Evolutionary conservation across 805 yeast genomes (phyloP), one percentile per base, ranked within the genome.

Genomic region (Lipomyces chichibuensis): DNA sequence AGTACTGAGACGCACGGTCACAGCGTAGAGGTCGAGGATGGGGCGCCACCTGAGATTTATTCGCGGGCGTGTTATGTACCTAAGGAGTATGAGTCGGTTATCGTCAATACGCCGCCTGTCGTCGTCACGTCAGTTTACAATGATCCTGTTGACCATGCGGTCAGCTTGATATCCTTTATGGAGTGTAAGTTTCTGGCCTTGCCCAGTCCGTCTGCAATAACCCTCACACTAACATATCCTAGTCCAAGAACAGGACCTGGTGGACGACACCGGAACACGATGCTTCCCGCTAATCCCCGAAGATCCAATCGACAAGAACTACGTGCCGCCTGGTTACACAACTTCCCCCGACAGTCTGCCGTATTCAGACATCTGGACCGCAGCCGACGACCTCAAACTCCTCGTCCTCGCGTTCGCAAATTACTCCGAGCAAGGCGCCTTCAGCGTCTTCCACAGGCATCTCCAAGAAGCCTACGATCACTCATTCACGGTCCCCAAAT

Each of bases 311-410:
- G 49, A 43, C 20, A 17, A 17, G 20, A 43, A 43, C 49, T 43
- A 43, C 49, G 49, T 43, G 9, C 49, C 49, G 23, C 49, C 49
- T 7, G 49, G 49, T 2, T 43, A 43, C 11, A 17, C 49, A n/a
- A 43, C 49, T 7, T 43, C 49, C 23, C 23, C 20, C 11, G 49
- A 43, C 49, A n/a, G 23, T 23, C 9, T 43, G 49, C 49, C 49
- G 27, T 52, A 52, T 23, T 52, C 55, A 25, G 55, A 52, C 17
- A 52, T 25, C 33, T 52, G 55, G 55, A 52, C 55, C 7, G 33
- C 33, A 14, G 27, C 55, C n/a, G 51, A 54, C 53, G 59, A 61
- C 53, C 37, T 61, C 32, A 61, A 61, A 20, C 59, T 61, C 29
- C 53, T 61, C 49, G 55, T 57, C 29, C 53, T 61, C 53, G 64